Evolutionary conservation across 1,139 yeast species (phyloP), one percentile per base, ranked within the genome.

Genomic region (Nakaseomyces delphensis): DNA sequence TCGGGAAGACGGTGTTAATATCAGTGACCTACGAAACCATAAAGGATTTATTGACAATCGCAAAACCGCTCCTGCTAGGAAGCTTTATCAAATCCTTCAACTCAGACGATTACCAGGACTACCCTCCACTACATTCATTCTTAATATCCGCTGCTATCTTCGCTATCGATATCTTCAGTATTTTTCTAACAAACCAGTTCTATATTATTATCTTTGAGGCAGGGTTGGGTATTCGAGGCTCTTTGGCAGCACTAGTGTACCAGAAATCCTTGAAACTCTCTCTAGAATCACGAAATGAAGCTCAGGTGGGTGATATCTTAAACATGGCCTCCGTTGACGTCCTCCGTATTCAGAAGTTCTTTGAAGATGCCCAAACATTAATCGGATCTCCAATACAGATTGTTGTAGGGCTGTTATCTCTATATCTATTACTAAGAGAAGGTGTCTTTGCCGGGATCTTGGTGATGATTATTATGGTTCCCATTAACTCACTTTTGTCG

Each of bases 311-410:
- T 50, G 81, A 76, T 45, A 73, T 77, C 36, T 63, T 77, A 41
- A 77, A 76, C 49, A 62, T 74, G 52, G 67, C 77, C 59, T 68
- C 82, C n/a, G 77, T 76, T 28, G 83, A 77, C 61, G 74, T 73
- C n/a, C 60, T 57, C 29, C 69, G 77, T 51, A 69, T 79, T 38
- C 83, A 74, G 48, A 70, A 68, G 20, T 60, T 77, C 42, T 65
- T 77, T 3, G 72, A 70, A 47, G 71, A 73, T 44, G 63, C 79
- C 35, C 79, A 75, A 45, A 68, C 72, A 3, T 53, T 80, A 39
- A 63, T 81, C 45, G 73, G 80, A 38, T 75, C 81, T 0, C 89
- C 87, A 2, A 60, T 76, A 6, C 74, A 78, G 45, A 65, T 80
- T 25, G 56, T 73, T 0, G 56, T 79, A 23, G 77, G 83, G 46